Percentiles rank a stretch among this genome's conserved stretches.
Conservation (phyloP, 2,329 filamentous ascomycete genomes). For the Ophiostoma sp. region DNA sequence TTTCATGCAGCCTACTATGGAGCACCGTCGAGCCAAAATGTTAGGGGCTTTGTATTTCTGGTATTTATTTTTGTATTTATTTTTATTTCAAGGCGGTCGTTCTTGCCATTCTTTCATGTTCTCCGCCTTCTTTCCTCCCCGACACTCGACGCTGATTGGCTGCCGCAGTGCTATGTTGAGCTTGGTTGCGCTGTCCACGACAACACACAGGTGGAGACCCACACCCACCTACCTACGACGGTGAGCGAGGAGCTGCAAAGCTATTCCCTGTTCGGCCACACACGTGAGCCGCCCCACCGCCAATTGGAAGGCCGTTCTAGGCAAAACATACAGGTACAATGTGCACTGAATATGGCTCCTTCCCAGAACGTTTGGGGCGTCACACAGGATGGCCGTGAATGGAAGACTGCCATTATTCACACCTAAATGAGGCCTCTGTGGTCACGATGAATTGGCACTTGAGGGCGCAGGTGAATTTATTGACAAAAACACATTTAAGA, state of each 20-base stretch:
- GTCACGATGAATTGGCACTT: not conserved
- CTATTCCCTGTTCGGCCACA: slow-evolving; percentile 24
- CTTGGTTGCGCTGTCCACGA: slow-evolving; percentile 25
- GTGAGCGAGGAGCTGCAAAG: slow-evolving; percentile 16
- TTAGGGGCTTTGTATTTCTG: slow-evolving; percentile 19
- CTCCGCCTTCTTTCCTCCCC: slow-evolving; percentile 14
- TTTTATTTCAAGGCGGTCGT: slow-evolving; percentile 24
- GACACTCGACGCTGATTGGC: slow-evolving; percentile 22
- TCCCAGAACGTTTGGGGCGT: not conserved
- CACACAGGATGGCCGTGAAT: not conserved
- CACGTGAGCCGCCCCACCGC: slow-evolving; percentile 20
- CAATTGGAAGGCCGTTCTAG: not conserved
- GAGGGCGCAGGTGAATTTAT: no score
- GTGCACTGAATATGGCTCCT: slow-evolving; percentile 1
- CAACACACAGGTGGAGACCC: slow-evolving; percentile 23
- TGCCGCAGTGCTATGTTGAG: slow-evolving; percentile 8
- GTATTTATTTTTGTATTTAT: slow-evolving; percentile 27
- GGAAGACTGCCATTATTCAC: not conserved
- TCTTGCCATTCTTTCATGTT: slow-evolving; percentile 4
- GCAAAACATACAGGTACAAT: slow-evolving; percentile 11
- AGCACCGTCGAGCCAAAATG: slow-evolving; percentile 17
- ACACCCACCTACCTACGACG: slow-evolving; percentile 14
- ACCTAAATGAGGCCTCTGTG: not conserved
- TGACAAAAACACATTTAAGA: not conserved
- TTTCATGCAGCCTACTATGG: slow-evolving; percentile 24